Evolutionary conservation across 1,284 basidiomycete genomes (phyloP), one percentile per base, ranked within the genome.

Genomic region (Volvariella volvacea): DNA sequence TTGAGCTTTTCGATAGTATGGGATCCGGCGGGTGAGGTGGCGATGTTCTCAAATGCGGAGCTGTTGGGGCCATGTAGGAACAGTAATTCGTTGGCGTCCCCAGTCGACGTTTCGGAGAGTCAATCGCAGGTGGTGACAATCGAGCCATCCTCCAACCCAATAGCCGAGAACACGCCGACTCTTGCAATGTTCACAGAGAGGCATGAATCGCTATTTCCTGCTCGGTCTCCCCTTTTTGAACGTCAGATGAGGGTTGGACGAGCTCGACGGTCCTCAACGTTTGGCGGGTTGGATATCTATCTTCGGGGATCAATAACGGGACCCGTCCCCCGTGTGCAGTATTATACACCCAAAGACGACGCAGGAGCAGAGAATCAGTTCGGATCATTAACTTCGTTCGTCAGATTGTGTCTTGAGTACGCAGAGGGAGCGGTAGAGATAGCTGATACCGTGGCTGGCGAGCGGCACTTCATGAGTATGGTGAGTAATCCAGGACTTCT

Each of bases 1-100:
- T 62, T 78, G 48, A 74, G 73, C 14, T 78, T 78, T 48, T 74
- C 73, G 3, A 74, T 73, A 8, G 59, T 78, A 33, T 78, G 71
- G 71, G 75, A 78, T 47, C 71, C 72, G 2, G 65, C 68, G 1
- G 73, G 76, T 14, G 75, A 74, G 19, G 66, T 77, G 56, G 66
- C 78, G 48, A 69, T 69, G 22, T 78, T 78, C 58, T 72, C 74
- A 1, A 73, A 71, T 19, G 67, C 70, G 21, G 58, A 62, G 34
- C 67, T 78, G n/a, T 59, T 74, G 37, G 70, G 71, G 37, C 41
- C 34, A 7, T 20, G n/a, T n/a, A 16, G 8, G n/a, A 36, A 8
- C 14, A n/a, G 15, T 36, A 20, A 36, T 36, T n/a, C 19, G 19
- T 15, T 36, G 8, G 34, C 34, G 15, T 45, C 54, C 7, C 53